Evolutionary conservation across 1,139 yeast species (phyloP), one percentile per base, ranked within the genome.

Genomic region (Geotrichum aggregatum): DNA sequence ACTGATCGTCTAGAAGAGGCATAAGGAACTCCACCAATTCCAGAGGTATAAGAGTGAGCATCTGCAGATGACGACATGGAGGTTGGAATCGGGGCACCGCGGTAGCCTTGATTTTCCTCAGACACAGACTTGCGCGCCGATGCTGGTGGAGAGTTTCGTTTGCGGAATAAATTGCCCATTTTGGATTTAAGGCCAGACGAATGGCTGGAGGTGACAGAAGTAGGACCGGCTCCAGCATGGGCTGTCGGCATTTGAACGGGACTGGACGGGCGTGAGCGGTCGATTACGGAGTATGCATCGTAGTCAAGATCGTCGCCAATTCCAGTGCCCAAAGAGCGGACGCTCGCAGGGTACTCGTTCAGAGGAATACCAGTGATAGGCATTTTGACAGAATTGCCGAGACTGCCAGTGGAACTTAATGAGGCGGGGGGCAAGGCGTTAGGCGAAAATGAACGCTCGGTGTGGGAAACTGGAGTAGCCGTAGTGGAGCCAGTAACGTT

Each of bases 351-450:
- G 33, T 39, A 39, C 33, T 46, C 39, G 3, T 30, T 33, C 13
- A 46, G 44, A 5, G 49, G 33, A 6, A 46, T 19, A 8, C 49
- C 49, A 2, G 49, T 46, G 8, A 46, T 46, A n/a, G 49, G 49
- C 21, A 46, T 46, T 24, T 46, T 46, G 43, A 46, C n/a, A 1
- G 44, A 28, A 26, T 46, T 39, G 19, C 34, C 6, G 14, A 31
- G 41, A 30, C 41, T 46, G 28, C 33, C 22, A 8, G 39, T 11
- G 26, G 47, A 16, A 19, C 13, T 18, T 10, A 14, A 19, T 19
- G 47, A 33, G 16, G 39, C 28, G 22, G 22, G 39, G 3, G 39
- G 19, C 10, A 21, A 35, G 3, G 39, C 39, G 39, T 8, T 19
- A 11, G 39, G 21, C 28, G 28, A 5, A 24, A 24, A 5, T 5